phyloP scores from a whole-genome alignment of 768 basidiomycete genomes.

The Tylopilus sp. region DNA sequence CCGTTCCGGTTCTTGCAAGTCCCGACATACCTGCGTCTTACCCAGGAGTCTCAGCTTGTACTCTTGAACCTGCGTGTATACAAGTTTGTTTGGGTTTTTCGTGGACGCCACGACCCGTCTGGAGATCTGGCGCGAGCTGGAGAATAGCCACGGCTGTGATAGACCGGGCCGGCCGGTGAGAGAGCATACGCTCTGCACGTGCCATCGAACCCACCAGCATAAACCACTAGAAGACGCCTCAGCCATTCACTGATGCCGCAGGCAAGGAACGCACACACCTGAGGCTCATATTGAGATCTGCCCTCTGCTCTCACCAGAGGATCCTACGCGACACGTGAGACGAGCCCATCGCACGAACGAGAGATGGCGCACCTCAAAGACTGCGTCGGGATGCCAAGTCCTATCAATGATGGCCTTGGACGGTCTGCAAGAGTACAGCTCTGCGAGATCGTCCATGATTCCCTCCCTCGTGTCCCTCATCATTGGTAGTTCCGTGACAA shows the following conservation, averaged over 20 bases:
- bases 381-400: neutral
- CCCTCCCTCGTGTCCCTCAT: too few species aligned
- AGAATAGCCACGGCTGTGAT: conserved; percentile 25
- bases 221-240: neutral
- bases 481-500: too few species aligned
- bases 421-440: neutral
- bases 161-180: too few species aligned
- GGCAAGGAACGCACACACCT: too few species aligned
- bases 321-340: neutral
- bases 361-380: too few species aligned
- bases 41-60: neutral
- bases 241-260: neutral
- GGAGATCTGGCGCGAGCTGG: conserved; percentile 47
- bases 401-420: neutral
- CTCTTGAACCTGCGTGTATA: neutral
- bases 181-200: neutral
- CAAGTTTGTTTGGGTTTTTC: neutral
- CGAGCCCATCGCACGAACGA: neutral
- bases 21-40: neutral
- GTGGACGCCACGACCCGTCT: conserved; percentile 29
- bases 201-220: neutral
- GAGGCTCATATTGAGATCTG: too few species aligned
- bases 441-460: too few species aligned
- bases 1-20: too few species aligned
- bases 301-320: neutral